Evolutionary conservation across 768 basidiomycete species (phyloP).

Genomic region (Tricholoma hemisulphureum): DNA sequence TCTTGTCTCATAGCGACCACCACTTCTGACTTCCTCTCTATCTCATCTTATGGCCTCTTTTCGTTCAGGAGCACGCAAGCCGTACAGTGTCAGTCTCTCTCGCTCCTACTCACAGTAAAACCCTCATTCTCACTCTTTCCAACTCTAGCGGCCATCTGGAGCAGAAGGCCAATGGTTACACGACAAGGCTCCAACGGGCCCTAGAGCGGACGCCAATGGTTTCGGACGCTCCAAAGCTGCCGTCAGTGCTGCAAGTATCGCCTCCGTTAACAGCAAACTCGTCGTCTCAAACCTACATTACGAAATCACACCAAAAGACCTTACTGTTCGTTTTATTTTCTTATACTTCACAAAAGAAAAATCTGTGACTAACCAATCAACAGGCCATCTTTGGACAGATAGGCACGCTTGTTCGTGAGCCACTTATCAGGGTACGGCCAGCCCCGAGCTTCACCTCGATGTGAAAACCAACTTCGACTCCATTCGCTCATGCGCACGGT

Average conservation of each 20-base stretch:
- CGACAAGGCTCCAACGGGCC: slow-evolving; percentile 63
- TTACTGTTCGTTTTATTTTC: slow-evolving; percentile 58
- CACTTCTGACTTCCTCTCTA: slow-evolving; percentile 4
- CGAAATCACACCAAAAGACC: slow-evolving; percentile 84
- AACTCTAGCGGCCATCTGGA: slow-evolving; percentile 52
- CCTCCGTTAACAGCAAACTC: slow-evolving; percentile 51
- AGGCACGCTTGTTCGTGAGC: slow-evolving; percentile 90
- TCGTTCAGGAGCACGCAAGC: slow-evolving; percentile 35
- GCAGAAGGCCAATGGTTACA: slow-evolving; percentile 72
- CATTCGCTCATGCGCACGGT: slow-evolving; percentile 38
- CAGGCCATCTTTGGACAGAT: slow-evolving; percentile 90
- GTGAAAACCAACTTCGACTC: slow-evolving; percentile 48
- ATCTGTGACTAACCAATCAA: background rate
- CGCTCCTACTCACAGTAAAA: background rate
- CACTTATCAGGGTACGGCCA: slow-evolving; percentile 91
- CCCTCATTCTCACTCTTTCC: background rate
- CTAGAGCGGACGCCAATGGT: slow-evolving; percentile 26
- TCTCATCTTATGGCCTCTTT: slow-evolving; percentile 19
- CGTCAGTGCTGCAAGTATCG: slow-evolving; percentile 31
- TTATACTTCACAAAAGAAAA: no score
- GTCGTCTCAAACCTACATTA: slow-evolving; percentile 89
- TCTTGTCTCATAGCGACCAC: slow-evolving; percentile 9
- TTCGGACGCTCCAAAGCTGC: slow-evolving; percentile 24
- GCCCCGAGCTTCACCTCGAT: slow-evolving; percentile 62
- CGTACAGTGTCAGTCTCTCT: slow-evolving; percentile 37